phyloP scores from a whole-genome alignment of 352 stramenopile species.

The Globisporangium polare region DNA sequence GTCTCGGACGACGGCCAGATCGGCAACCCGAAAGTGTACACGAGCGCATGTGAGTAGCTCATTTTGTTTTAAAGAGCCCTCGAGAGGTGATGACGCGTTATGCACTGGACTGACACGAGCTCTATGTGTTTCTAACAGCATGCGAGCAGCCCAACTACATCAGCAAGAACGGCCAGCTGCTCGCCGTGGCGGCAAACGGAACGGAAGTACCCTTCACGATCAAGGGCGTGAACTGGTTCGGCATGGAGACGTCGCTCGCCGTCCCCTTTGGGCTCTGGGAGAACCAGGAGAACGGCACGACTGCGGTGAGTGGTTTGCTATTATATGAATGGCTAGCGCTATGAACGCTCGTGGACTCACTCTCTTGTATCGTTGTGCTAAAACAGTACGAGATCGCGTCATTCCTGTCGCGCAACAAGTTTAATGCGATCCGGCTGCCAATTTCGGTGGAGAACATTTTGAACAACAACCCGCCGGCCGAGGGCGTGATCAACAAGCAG shows the following conservation, averaged over 20 bases:
- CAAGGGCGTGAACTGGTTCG: conserved; percentile 80
- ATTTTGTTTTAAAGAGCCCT: background rate
- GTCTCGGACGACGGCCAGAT: conserved; percentile 47
- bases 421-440: conserved; percentile 71
- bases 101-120: too few species aligned
- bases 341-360: too few species aligned
- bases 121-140: conserved; percentile 7
- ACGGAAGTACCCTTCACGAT: conserved; percentile 62
- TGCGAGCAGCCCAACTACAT: conserved; percentile 72
- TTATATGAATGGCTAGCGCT: too few species aligned
- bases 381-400: conserved; percentile 66
- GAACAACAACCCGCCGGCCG: conserved; percentile 53
- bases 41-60: conserved; percentile 7
- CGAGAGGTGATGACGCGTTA: background rate
- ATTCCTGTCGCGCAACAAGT: conserved; percentile 81
- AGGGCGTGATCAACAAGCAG: conserved; percentile 59
- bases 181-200: conserved; percentile 58
- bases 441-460: conserved; percentile 68
- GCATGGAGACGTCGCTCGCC: conserved; percentile 68
- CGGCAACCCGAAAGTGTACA: conserved; percentile 52
- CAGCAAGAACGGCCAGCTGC: conserved; percentile 67
- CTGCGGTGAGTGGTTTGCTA: too few species aligned
- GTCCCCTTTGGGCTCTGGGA: conserved; percentile 76
- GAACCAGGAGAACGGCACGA: conserved; percentile 70
- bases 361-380: background rate